Base-by-base conservation (phyloP, 2,329 filamentous ascomycete genomes). In the Pochonia chlamydosporia region DNA sequence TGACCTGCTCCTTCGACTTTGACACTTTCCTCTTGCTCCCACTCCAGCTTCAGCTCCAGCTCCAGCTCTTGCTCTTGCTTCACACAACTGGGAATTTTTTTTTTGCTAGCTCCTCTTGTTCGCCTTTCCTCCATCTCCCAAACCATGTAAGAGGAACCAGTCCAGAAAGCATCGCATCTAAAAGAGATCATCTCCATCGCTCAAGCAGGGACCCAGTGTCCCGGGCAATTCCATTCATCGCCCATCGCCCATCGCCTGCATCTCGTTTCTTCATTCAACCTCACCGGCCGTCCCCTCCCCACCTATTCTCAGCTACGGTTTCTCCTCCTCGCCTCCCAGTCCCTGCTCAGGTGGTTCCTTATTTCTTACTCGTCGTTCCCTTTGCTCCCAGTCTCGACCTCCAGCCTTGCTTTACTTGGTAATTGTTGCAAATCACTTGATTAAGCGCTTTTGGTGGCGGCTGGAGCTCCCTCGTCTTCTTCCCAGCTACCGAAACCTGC, bases 221-320 rank as follows among this genome's bases (percentile, higher is more conserved):
- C 26, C 6, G 20, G 18, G 35, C 35, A 39, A 13, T 39, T 39
- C 18, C 35, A n/a, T 39, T 23, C 18, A 39, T 23, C 20, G 11
- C 20, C 20, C 35, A 36, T 36, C 35, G 13, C 11, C 35, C 4
- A 23, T 10, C 6, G 26, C 7, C 9, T 23, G 10, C 5, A 39
- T 36, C 20, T 7, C 5, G 23, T 36, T 16, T 7, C 35, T 6
- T 8, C 30, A n/a, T 42, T 31, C 36, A 16, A 35, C 7, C 26
- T 56, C 59, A 47, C n/a, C n/a, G n/a, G 66, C 54, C 42, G 40
- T 49, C 46, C 48, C 47, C 24, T 50, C 47, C 40, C 41, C 16
- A 16, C 33, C 46, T 36, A 48, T 57, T 36, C 33, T 20, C 14
- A 36, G 8, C 16, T 20, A 5, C 33, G 6, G 11, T 6, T 18